Conservation (phyloP, 192 early-diverging fungal genomes). For the Funneliformis geosporum region DNA sequence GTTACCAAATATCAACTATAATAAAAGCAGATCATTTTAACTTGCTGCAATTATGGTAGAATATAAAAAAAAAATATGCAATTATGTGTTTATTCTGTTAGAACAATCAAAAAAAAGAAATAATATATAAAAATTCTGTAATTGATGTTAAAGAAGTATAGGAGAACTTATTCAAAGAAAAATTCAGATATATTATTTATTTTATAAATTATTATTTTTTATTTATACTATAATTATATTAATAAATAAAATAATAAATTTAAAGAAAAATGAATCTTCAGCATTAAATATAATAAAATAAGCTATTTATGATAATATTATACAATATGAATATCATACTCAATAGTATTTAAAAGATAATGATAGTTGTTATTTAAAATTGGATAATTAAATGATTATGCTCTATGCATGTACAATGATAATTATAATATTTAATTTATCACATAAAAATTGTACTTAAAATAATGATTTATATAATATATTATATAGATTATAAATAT, state of each 20-base stretch:
- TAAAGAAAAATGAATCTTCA: neutral
- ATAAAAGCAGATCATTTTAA: too few species aligned
- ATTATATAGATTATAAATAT: too few species aligned
- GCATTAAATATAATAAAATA: neutral
- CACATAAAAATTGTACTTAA: too few species aligned
- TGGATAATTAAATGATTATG: neutral
- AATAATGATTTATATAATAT: too few species aligned
- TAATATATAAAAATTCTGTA: neutral
- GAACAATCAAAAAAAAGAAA: neutral
- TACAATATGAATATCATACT: neutral
- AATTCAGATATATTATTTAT: too few species aligned
- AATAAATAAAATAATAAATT: too few species aligned
- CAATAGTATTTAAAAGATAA: neutral
- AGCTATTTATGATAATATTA: neutral
- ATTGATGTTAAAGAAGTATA: neutral
- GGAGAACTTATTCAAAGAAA: too few species aligned
- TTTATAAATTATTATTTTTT: too few species aligned
- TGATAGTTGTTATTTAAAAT: neutral
- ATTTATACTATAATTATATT: too few species aligned
- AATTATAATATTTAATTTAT: too few species aligned
- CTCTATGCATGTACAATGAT: neutral
- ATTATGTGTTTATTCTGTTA: constrained; percentile 6
- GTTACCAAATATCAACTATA: too few species aligned
- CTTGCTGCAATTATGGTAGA: too few species aligned
- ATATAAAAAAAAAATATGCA: neutral